phyloP scores from a whole-genome alignment of 371 early-diverging fungal genomes.

The Mortierella sp. region DNA sequence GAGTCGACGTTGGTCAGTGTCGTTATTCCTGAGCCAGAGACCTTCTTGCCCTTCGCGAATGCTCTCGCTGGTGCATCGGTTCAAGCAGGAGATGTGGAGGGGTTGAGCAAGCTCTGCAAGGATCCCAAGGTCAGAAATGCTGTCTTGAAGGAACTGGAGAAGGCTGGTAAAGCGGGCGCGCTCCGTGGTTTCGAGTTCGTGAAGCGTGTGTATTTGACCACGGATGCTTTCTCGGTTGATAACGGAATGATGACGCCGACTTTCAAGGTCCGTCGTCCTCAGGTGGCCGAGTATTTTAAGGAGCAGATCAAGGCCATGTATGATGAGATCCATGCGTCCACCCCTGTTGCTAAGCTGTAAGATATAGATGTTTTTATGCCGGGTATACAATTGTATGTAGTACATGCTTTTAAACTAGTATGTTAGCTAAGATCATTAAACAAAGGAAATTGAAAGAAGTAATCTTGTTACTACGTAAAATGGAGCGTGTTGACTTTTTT shows the following conservation, averaged over 20 bases:
- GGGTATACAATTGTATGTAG: too few species aligned
- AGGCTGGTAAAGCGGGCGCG: slow-evolving; percentile 52
- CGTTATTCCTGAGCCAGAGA: slow-evolving; percentile 84
- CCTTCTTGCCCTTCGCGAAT: slow-evolving; percentile 59
- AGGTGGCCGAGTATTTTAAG: slow-evolving; percentile 75
- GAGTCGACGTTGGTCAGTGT: slow-evolving; percentile 84
- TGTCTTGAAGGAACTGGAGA: slow-evolving; percentile 35
- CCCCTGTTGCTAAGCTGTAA: slow-evolving; percentile 54
- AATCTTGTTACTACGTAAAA: too few species aligned
- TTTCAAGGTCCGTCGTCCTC: slow-evolving; percentile 83
- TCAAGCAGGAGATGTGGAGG: slow-evolving; percentile 52
- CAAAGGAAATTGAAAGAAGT: too few species aligned
- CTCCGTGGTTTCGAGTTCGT: slow-evolving; percentile 62
- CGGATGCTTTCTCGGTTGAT: slow-evolving; percentile 67
- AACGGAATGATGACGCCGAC: slow-evolving; percentile 73
- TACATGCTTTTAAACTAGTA: too few species aligned
- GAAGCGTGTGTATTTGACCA: slow-evolving; percentile 64
- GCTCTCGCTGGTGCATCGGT: slow-evolving; percentile 34
- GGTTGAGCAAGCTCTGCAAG: slow-evolving; percentile 65
- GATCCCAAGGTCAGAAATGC: slow-evolving; percentile 60
- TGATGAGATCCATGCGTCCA: slow-evolving; percentile 44
- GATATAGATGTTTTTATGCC: too few species aligned
- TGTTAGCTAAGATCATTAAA: too few species aligned
- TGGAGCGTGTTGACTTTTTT: too few species aligned
- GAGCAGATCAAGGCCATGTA: slow-evolving; percentile 69